Evolutionary conservation across 129 eudicot genomes (phyloP), one percentile per base, ranked within the genome.

Genomic region (Cynara cardunculus): DNA sequence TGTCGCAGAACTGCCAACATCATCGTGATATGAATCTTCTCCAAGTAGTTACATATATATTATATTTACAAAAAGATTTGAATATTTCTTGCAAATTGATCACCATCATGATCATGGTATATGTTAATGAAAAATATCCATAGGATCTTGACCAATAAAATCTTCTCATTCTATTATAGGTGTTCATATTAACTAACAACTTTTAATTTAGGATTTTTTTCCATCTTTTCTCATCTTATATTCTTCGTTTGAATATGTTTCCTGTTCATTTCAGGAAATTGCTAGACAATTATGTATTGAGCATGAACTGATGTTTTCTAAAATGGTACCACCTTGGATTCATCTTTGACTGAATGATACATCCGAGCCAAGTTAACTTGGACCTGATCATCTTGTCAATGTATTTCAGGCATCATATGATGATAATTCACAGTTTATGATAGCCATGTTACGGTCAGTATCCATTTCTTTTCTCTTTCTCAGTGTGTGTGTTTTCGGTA

Each of bases 351-450:
- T 70, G 56, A 25, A n/a, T 78, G 67, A 68, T 82, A 49, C 46
- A 66, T 78, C 39, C 21, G 67, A 25, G 31, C 71, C 64, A 49
- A 19, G 18, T 49, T 74, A 62, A 39, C 2, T 22, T 68, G 68
- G 78, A 72, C 1, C 73, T 71, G 19, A 3, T 76, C 49, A 44
- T 39, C 22, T 84, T 31, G 49, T 69, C 72, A 64, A 72, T 80
- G 6, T 72, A 82, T 74, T 80, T 70, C 94, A 92, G 99, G 99
- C 97, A 56, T 95, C 99, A 19, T 92, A 83, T 84, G 99, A 95
- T 84, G 99, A 95, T 81, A 95, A 95, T 83, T 83, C 96, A 79
- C 90, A 90, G 78, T 95, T 92, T 85, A 84, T 95, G 90, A 80
- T 92, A 64, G 86, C 89, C 80, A 95, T 95, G 94, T 81, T 95